These are phyloP conservation scores for Aspergillus ruber DNA, from an alignment of 2,329 filamentous ascomycete genomes.

Conservation along the genomic window DNA sequence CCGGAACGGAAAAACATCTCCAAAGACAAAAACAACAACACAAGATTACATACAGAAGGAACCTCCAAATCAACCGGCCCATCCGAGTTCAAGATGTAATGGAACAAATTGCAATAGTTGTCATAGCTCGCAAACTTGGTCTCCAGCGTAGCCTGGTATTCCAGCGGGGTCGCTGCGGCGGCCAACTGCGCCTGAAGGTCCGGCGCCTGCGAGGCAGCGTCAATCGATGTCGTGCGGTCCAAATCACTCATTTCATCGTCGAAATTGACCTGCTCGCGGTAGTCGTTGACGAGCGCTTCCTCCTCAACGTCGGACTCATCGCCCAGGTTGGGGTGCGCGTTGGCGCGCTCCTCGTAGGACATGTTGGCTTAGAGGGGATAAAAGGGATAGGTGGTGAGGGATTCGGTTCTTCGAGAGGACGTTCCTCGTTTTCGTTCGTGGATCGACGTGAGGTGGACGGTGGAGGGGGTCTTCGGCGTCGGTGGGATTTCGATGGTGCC, in stretches of 20 bases:
- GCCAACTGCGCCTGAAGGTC: slow-evolving; percentile 90
- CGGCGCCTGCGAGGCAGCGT: slow-evolving; percentile 68
- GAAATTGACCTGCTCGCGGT: slow-evolving; percentile 92
- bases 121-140: slow-evolving; percentile 99
- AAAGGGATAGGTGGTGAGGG: slow-evolving; percentile 10
- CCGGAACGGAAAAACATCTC: not conserved
- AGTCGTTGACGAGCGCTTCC: slow-evolving; percentile 91
- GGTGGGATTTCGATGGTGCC: slow-evolving; percentile 29
- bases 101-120: slow-evolving; percentile 98
- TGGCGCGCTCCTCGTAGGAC: slow-evolving; percentile 41
- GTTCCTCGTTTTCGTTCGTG: slow-evolving; percentile 3
- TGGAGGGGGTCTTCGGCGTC: slow-evolving; percentile 21
- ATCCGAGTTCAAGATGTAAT: slow-evolving; percentile 98
- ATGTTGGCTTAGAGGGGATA: slow-evolving; percentile 24
- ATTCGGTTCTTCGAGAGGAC: slow-evolving; percentile 4
- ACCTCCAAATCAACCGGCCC: slow-evolving; percentile 97
- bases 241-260: slow-evolving; percentile 79
- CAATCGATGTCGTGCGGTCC: slow-evolving; percentile 65
- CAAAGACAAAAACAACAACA: slow-evolving; percentile 4
- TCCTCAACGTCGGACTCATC: slow-evolving; percentile 94
- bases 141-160: slow-evolving; percentile 92
- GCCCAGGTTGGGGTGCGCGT: slow-evolving; percentile 43
- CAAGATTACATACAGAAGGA: slow-evolving; percentile 68
- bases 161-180: slow-evolving; percentile 87
- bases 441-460: slow-evolving; percentile 10